Conservation (phyloP, 1,139 yeast genomes). For the Meyerozyma guilliermondii region DNA sequence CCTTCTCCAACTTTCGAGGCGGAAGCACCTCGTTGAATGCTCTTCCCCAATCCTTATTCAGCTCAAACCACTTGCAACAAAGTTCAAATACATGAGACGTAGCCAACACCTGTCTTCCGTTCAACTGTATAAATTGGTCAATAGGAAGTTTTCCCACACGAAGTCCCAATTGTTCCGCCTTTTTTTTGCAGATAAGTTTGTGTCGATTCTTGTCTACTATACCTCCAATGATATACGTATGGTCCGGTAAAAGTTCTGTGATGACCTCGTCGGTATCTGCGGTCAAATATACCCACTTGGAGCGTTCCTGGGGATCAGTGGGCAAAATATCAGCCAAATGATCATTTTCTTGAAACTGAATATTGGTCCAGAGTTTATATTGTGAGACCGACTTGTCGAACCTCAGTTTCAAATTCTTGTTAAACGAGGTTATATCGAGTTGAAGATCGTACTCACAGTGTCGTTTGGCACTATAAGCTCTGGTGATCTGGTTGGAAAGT, state of each 20-base stretch:
- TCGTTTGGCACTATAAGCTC: slow-evolving; percentile 77
- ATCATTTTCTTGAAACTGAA: slow-evolving; percentile 46
- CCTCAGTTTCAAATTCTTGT: slow-evolving; percentile 58
- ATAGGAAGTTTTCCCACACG: slow-evolving; percentile 80
- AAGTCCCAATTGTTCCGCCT: slow-evolving; percentile 72
- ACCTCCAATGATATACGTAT: slow-evolving; percentile 88
- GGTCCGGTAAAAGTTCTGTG: slow-evolving; percentile 57
- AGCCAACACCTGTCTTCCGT: slow-evolving; percentile 86
- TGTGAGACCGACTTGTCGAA: slow-evolving; percentile 61
- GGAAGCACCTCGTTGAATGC: slow-evolving; percentile 88
- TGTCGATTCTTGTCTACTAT: slow-evolving; percentile 94
- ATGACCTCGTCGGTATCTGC: slow-evolving; percentile 78
- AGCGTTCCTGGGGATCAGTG: slow-evolving; percentile 26
- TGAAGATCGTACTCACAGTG: slow-evolving; percentile 57
- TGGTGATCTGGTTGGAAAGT: slow-evolving; percentile 71
- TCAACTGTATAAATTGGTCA: slow-evolving; percentile 73
- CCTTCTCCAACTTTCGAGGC: slow-evolving; percentile 53
- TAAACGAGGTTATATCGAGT: slow-evolving; percentile 60
- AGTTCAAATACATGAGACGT: slow-evolving; percentile 92
- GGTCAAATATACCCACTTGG: slow-evolving; percentile 64
- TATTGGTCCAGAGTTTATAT: slow-evolving; percentile 61
- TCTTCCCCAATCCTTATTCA: slow-evolving; percentile 66
- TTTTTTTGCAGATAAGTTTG: slow-evolving; percentile 73
- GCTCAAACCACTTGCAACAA: slow-evolving; percentile 74
- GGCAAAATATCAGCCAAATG: slow-evolving; percentile 35